Evolutionary conservation across 306 rosid species (phyloP).

Genomic region (Hylodesmum podocarpum): DNA sequence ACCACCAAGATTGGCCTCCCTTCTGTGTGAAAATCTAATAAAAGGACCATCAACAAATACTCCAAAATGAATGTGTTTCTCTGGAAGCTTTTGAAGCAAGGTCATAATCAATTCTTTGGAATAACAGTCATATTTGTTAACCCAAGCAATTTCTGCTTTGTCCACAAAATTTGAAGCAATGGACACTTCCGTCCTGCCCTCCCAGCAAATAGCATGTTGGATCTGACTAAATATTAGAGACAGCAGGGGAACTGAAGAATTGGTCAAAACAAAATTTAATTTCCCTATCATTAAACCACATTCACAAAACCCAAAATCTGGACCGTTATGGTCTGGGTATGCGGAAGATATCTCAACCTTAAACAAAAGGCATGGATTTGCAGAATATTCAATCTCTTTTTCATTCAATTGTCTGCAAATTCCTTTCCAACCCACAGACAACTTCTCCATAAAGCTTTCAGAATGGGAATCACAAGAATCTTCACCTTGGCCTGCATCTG

Average conservation of each 20-base stretch:
- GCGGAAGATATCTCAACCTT: slow-evolving; percentile 55
- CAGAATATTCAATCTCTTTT: slow-evolving; percentile 56
- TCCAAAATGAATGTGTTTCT: slow-evolving; percentile 67
- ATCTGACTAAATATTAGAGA: slow-evolving; percentile 64
- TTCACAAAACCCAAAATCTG: slow-evolving; percentile 57
- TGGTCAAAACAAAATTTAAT: slow-evolving; percentile 61
- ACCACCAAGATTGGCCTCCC: slow-evolving; percentile 39
- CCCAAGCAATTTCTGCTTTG: slow-evolving; percentile 40
- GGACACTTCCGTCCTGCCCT: slow-evolving; percentile 36
- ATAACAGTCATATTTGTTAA: slow-evolving; percentile 38
- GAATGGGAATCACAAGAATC: slow-evolving; percentile 44
- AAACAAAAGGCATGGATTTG: slow-evolving; percentile 66
- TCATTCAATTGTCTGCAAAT: slow-evolving; percentile 47
- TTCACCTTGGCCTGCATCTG: slow-evolving; percentile 35
- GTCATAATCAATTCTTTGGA: slow-evolving; percentile 45
- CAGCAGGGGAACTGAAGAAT: slow-evolving; percentile 58
- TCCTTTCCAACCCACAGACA: slow-evolving; percentile 64
- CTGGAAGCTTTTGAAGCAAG: slow-evolving; percentile 66
- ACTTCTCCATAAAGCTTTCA: slow-evolving; percentile 48
- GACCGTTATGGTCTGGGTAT: slow-evolving; percentile 39
- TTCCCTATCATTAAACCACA: slow-evolving; percentile 74
- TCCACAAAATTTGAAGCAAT: slow-evolving; percentile 33
- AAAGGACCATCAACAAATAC: slow-evolving; percentile 66
- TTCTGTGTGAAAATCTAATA: slow-evolving; percentile 52
- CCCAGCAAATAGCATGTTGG: slow-evolving; percentile 46